These are phyloP conservation scores for Saccharomyces mikatae DNA, from an alignment of 805 yeast species.

Conservation along the genomic window DNA sequence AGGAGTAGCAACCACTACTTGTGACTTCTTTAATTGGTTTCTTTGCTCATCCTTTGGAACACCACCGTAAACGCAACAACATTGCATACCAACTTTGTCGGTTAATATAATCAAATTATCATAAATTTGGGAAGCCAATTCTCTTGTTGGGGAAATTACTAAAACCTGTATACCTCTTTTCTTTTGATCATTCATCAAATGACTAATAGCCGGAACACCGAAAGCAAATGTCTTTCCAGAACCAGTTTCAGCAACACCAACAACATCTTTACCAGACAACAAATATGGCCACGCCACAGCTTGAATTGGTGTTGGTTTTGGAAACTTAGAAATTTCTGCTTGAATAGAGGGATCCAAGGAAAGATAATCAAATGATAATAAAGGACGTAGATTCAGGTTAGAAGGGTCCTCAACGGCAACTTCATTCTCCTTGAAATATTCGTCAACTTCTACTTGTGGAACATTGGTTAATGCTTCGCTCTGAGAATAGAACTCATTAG, in stretches of 20 bases:
- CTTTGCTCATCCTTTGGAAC: constrained; percentile 93
- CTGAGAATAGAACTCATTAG: constrained; percentile 31
- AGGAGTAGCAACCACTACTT: constrained; percentile 94
- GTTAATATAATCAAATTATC: constrained; percentile 69
- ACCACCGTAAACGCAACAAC: constrained; percentile 93
- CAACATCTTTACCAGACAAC: constrained; percentile 69
- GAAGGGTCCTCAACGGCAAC: constrained; percentile 69
- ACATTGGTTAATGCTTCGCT: constrained; percentile 33
- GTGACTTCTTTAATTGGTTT: constrained; percentile 52
- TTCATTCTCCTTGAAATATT: constrained; percentile 61
- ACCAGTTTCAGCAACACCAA: constrained; percentile 98
- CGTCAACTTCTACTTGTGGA: constrained; percentile 49
- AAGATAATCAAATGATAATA: constrained; percentile 58
- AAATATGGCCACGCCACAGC: constrained; percentile 91
- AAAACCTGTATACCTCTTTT: constrained; percentile 58
- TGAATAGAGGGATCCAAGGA: constrained; percentile 48
- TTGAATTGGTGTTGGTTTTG: constrained; percentile 93
- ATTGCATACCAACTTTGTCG: constrained; percentile 50
- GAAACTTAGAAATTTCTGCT: constrained; percentile 59
- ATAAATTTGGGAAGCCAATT: constrained; percentile 86
- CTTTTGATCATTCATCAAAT: constrained; percentile 35
- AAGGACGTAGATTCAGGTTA: constrained; percentile 51
- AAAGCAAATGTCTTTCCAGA: constrained; percentile 97
- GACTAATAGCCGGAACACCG: constrained; percentile 88
- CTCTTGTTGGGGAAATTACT: constrained; percentile 94